A percentile compares a stretch with the other conserved stretches of the same genome.
Conservation (phyloP, 1,139 yeast species). For the Arxiozyma bovina region DNA sequence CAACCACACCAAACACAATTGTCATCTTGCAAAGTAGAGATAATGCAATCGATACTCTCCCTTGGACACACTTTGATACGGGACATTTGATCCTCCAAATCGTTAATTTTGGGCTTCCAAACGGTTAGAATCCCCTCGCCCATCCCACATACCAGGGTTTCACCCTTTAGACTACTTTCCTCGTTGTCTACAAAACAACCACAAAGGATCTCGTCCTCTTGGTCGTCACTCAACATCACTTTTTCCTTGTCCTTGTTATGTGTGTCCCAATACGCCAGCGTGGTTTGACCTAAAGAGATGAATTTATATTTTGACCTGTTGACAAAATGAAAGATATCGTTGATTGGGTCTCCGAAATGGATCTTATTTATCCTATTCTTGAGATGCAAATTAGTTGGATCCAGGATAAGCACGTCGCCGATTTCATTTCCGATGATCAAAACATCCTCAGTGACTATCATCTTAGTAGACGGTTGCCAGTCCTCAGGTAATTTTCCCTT, state of each 20-base stretch:
- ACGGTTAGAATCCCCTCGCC: conserved; percentile 86
- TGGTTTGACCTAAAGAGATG: conserved; percentile 74
- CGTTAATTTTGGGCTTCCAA: conserved; percentile 71
- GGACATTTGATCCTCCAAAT: conserved; percentile 69
- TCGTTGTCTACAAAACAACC: conserved; percentile 57
- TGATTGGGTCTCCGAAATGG: conserved; percentile 65
- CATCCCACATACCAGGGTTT: conserved; percentile 70
- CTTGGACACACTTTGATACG: conserved; percentile 61
- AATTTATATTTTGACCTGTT: conserved; percentile 72
- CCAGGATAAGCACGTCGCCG: conserved; percentile 58
- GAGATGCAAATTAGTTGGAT: conserved; percentile 41
- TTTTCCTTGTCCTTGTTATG: conserved; percentile 34
- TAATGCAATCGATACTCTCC: conserved; percentile 69
- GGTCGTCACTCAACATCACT: conserved; percentile 63
- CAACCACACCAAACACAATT: conserved; percentile 75
- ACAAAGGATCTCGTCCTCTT: conserved; percentile 81
- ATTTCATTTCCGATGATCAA: conserved; percentile 72
- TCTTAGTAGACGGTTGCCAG: conserved; percentile 46
- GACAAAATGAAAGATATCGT: conserved; percentile 60
- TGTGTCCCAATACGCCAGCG: conserved; percentile 64
- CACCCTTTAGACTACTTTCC: conserved; percentile 38
- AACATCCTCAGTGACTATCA: conserved; percentile 57
- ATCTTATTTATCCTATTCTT: conserved; percentile 40
- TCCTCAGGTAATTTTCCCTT: conserved; percentile 36
- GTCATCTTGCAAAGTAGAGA: conserved; percentile 68